Base-by-base conservation (phyloP, 1,284 basidiomycete genomes). In the Ustilago nuda region DNA sequence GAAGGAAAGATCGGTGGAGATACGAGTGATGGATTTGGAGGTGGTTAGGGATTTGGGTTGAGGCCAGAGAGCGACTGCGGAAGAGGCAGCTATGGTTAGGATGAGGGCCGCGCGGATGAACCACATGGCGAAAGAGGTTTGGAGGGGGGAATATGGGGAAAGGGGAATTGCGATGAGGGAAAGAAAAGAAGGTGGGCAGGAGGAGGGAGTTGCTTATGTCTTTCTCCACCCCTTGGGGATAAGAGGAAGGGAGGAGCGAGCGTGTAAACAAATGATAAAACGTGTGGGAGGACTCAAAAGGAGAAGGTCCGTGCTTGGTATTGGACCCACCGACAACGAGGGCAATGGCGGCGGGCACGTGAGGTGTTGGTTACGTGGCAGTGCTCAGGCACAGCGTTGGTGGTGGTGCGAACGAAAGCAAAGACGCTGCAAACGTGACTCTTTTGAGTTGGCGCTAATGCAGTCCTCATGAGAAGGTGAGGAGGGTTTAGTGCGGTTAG, bases 11-110 rank as follows among this genome's bases (percentile, higher is more conserved):
- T 68, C 72, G 43, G 53, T 32, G 0, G 89, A 85, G 46, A 93
- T 88, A 11, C 87, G 87, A 50, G 93, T 86, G 23, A 64, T 71
- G 8, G 61, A 11, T 1, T 4, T 89, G 80, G 0, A 87, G 87
- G 0, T 87, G 83, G 27, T 92, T 92, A 0, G 89, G 88, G 23
- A 87, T 68, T 87, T 85, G 0, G 92, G 92, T 51, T 79, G 67
- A 23, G 66, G 74, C 66, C 79, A 81, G 36, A 81, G 60, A 11
- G 79, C 79, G 15, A 59, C 35, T 2, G 54, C 61, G 4, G 64
- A 66, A 36, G 62, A 48, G 4, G 61, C 64, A 52, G 39, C 54
- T 4, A 57, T 56, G 15, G 51, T 64, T 46, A 72, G 54, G 15
- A 72, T 37, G 1, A 46, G 37, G 39, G 61, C 43, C 23, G 53